Conservation (phyloP, 495 filamentous ascomycete genomes). For the Glonium stellatum region DNA sequence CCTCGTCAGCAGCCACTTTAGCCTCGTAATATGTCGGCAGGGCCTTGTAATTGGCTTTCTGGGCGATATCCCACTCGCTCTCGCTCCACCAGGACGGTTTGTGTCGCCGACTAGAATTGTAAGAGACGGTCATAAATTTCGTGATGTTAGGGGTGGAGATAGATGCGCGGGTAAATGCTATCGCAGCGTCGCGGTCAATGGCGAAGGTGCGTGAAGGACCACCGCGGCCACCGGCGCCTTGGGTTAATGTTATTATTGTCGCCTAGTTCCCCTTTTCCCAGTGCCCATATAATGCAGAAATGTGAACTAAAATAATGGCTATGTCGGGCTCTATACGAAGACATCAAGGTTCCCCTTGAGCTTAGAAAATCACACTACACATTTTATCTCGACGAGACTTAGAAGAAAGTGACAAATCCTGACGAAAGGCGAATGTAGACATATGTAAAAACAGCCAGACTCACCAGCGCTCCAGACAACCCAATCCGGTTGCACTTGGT, state of each 20-base stretch:
- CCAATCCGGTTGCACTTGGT: constrained; percentile 56
- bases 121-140: constrained; percentile 71
- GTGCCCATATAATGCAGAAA: too few species aligned
- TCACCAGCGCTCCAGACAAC: constrained; percentile 74
- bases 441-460: constrained; percentile 12
- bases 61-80: constrained; percentile 46
- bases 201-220: constrained; percentile 53
- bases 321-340: too few species aligned
- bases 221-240: constrained; percentile 73
- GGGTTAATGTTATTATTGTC: too few species aligned
- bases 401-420: too few species aligned
- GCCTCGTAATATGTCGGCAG: constrained; percentile 64
- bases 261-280: too few species aligned
- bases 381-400: too few species aligned
- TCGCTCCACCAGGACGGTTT: constrained; percentile 64
- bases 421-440: background rate
- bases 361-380: too few species aligned
- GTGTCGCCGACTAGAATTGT: constrained; percentile 51
- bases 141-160: constrained; percentile 51
- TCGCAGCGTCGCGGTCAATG: constrained; percentile 56
- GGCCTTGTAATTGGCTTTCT: constrained; percentile 46
- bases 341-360: too few species aligned
- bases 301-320: too few species aligned
- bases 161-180: constrained; percentile 61
- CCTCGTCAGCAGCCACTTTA: constrained; percentile 70